Base-by-base conservation (phyloP, 2,329 filamentous ascomycete genomes). In the Exserohilum turcica region DNA sequence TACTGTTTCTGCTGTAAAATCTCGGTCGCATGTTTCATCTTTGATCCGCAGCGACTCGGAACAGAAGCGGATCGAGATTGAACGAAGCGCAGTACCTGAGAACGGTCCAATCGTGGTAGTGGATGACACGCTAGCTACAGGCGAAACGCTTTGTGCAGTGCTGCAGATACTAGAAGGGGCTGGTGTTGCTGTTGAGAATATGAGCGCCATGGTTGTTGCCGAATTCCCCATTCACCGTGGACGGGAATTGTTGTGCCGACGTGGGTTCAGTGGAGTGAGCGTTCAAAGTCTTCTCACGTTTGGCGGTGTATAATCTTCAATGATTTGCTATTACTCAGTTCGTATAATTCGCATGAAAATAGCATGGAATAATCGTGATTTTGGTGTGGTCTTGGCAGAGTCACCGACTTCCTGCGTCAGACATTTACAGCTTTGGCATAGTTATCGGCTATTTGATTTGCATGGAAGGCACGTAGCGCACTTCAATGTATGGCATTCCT, bases 101-200 rank as follows among this genome's bases (percentile, higher is more conserved):
- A 76, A 71, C 1, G 71, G 67, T 3, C 74, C 73, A 3, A 79
- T 86, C 9, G 74, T 86, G n/a, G 77, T 86, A 0, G 76, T 87
- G 5, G 84, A 87, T 53, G 84, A 87, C 67, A 83, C 85, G 24
- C 78, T 87, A 50, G 77, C 84, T 5, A 82, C 80, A 0, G 84
- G 83, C 1, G 59, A 76, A 59, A 86, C 84, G 2, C 77, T 86
- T 32, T 79, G 74, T 65, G 82, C 81, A 6, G 75, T 84, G 31
- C 60, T 87, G 29, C 58, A 76, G 59, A 70, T 87, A 1, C 64
- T 86, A 21, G 10, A 35, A 1, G 43, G 80, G 60, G 77, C 73
- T 54, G 78, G 79, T 0, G 56, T 85, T 13, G 7, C 40, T n/a
- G 31, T 52, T 0, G 72, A 78, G 33, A n/a, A 78, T 57, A 53